These are phyloP conservation scores for Umbelopsis isabellina DNA, from an alignment of 192 early-diverging fungal species.

Conservation along the genomic window DNA sequence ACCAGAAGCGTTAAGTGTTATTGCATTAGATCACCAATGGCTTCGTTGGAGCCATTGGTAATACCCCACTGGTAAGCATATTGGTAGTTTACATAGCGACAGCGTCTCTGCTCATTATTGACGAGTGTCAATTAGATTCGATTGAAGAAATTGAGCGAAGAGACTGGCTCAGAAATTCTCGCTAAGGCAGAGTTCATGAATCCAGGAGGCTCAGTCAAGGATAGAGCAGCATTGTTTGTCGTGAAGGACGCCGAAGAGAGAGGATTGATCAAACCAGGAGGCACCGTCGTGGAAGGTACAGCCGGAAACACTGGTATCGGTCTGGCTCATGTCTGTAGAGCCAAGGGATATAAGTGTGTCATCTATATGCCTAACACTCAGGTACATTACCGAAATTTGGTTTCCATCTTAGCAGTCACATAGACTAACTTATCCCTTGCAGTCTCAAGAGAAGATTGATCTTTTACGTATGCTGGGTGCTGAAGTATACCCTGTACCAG, in stretches of 20 bases:
- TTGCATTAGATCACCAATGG: constrained; percentile 60
- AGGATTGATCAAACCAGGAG: constrained; percentile 83
- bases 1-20: not conserved
- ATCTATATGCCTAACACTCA: constrained; percentile 99
- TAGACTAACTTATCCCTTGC: not conserved
- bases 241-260: constrained; percentile 92
- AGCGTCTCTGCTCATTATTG: not conserved
- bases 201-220: constrained; percentile 96
- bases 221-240: constrained; percentile 92
- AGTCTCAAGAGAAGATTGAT: constrained; percentile 94
- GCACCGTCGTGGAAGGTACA: constrained; percentile 88
- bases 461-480: constrained; percentile 91
- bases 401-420: not conserved
- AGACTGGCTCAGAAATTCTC: constrained; percentile 85
- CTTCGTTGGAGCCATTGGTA: constrained; percentile 85
- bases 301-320: constrained; percentile 97
- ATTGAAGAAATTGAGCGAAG: constrained; percentile 67
- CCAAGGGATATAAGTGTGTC: constrained; percentile 93
- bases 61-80: constrained; percentile 82
- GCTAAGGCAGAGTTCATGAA: constrained; percentile 99
- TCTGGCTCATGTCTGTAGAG: constrained; percentile 89
- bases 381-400: constrained; percentile 26
- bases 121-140: constrained; percentile 56
- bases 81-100: not conserved
- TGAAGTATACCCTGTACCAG: constrained; percentile 91